Percentiles rank a stretch among this genome's conserved stretches.
Evolutionary conservation across 371 early-diverging fungal genomes (phyloP).

Genomic region (Mucor saturninus): DNA sequence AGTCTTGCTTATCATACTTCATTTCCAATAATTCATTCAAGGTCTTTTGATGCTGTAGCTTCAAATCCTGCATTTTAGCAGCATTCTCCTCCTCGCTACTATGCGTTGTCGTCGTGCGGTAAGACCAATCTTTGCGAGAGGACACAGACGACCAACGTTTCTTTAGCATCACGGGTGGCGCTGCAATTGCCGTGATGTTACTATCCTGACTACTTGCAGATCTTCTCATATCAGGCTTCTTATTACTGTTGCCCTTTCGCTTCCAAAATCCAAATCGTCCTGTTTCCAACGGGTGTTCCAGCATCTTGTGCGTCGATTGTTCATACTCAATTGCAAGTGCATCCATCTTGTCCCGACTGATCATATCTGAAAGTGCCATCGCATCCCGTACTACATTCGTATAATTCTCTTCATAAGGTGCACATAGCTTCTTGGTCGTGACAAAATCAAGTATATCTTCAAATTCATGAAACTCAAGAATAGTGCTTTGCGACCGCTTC

Average conservation of each 20-base stretch:
- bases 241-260: background rate
- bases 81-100: background rate
- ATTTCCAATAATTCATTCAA: slow-evolving; percentile 34
- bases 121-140: slow-evolving; percentile 12
- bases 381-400: slow-evolving; percentile 80
- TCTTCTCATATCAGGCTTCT: slow-evolving; percentile 10
- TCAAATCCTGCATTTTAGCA: slow-evolving; percentile 7
- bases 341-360: slow-evolving; percentile 74
- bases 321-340: slow-evolving; percentile 1
- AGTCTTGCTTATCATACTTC: slow-evolving; percentile 43
- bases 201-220: slow-evolving; percentile 11
- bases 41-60: slow-evolving; percentile 17
- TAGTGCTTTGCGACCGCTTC: slow-evolving; percentile 69
- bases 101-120: background rate
- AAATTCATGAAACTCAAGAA: slow-evolving; percentile 72
- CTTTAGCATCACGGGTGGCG: slow-evolving; percentile 14
- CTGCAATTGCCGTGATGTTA: background rate
- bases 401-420: slow-evolving; percentile 68
- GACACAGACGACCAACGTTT: slow-evolving; percentile 43
- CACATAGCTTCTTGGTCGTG: slow-evolving; percentile 70
- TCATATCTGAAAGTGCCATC: slow-evolving; percentile 65
- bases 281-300: background rate
- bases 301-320: background rate
- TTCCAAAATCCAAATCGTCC: slow-evolving; percentile 20
- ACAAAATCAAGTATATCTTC: slow-evolving; percentile 84